A percentile compares a stretch with the other conserved stretches of the same genome.
These are phyloP conservation scores for Daedaleopsis nitida DNA, from an alignment of 768 basidiomycete species.

Conservation along the genomic window DNA sequence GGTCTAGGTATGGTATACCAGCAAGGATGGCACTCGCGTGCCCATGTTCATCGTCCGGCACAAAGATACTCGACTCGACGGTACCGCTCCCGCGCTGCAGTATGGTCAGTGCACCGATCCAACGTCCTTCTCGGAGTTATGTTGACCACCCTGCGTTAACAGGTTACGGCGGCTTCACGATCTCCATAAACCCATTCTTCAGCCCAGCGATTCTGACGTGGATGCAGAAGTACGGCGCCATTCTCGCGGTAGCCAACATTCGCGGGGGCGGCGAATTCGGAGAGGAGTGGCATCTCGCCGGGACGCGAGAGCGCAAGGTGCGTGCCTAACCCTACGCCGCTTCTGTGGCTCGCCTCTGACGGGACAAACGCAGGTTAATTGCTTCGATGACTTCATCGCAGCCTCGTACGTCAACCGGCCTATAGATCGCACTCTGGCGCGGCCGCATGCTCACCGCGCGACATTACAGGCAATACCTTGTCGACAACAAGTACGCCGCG, in stretches of 20 bases:
- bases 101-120: conserved; percentile 52
- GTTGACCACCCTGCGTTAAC: not conserved
- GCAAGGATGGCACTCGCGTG: conserved; percentile 77
- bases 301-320: conserved; percentile 71
- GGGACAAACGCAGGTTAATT: conserved; percentile 51
- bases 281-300: conserved; percentile 81
- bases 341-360: conserved; percentile 1
- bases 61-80: conserved; percentile 68
- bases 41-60: conserved; percentile 88
- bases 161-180: conserved; percentile 85
- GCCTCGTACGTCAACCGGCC: conserved; percentile 58
- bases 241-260: conserved; percentile 56
- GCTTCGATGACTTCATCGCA: conserved; percentile 82
- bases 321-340: conserved; percentile 11
- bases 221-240: conserved; percentile 66
- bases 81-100: conserved; percentile 75
- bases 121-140: not conserved
- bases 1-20: conserved; percentile 69
- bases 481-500: conserved; percentile 70
- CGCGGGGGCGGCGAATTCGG: conserved; percentile 76
- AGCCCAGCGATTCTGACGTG: conserved; percentile 72
- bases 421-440: not conserved
- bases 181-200: conserved; percentile 74
- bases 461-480: conserved; percentile 59
- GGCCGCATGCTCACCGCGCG: not conserved